Percentiles rank a stretch among this genome's conserved stretches.
Evolutionary conservation across 345 rosid genomes (phyloP).

Genomic region (Syzygium grande): DNA sequence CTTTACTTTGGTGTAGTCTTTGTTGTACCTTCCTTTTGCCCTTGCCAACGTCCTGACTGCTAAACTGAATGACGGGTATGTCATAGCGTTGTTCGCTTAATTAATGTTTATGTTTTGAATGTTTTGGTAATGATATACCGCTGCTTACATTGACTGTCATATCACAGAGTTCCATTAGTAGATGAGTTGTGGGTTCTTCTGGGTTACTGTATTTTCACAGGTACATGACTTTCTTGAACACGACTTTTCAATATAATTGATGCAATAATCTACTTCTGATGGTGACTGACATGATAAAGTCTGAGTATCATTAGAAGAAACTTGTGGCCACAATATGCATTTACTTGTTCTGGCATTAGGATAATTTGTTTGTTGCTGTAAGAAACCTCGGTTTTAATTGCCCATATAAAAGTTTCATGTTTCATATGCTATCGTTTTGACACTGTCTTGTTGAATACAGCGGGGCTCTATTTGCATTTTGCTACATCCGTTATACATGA

Average conservation of each 20-base stretch:
- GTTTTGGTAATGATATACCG: background rate
- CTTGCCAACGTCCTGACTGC: slow-evolving; percentile 93
- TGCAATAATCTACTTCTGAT: background rate
- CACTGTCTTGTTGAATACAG: slow-evolving; percentile 25
- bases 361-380: background rate
- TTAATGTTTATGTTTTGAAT: background rate
- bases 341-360: background rate
- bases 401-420: background rate
- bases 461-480: slow-evolving; percentile 68
- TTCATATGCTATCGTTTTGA: background rate
- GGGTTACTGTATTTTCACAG: slow-evolving; percentile 84
- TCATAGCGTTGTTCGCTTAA: background rate
- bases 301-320: background rate
- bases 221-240: slow-evolving; percentile 16
- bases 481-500: slow-evolving; percentile 92
- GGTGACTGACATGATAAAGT: background rate
- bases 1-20: slow-evolving; percentile 47
- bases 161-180: slow-evolving; percentile 75
- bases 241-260: background rate
- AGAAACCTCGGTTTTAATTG: background rate
- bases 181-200: slow-evolving; percentile 92
- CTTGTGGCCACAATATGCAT: background rate
- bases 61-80: slow-evolving; percentile 89
- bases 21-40: slow-evolving; percentile 88
- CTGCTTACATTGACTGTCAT: background rate